These are phyloP conservation scores for Firmiana major DNA, from an alignment of 345 rosid species.

Conservation along the genomic window DNA sequence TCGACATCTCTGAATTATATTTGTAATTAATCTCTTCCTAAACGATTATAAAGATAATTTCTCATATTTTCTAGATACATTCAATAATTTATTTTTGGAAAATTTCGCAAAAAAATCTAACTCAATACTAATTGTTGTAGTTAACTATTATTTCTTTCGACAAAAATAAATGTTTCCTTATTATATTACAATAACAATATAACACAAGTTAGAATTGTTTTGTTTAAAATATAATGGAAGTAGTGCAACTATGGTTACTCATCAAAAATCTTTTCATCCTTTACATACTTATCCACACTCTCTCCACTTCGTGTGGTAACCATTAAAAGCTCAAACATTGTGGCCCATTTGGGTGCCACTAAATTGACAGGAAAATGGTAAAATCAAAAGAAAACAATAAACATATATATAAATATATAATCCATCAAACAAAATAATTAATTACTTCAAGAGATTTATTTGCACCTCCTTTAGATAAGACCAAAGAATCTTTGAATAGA, in stretches of 20 bases:
- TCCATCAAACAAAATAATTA: neutral
- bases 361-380: neutral
- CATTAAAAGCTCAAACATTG: neutral
- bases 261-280: neutral
- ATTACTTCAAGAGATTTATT: neutral
- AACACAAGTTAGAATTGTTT: neutral
- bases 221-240: neutral
- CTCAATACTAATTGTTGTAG: no score
- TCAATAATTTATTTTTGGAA: no score
- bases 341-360: conserved; percentile 1
- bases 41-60: no score
- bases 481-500: neutral
- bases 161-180: no score
- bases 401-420: no score
- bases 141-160: no score
- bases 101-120: no score
- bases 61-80: no score
- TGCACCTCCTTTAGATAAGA: neutral
- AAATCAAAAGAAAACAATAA: neutral
- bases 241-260: neutral
- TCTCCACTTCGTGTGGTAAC: conserved; percentile 8
- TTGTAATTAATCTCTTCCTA: no score
- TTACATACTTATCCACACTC: conserved; percentile 11
- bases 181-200: neutral
- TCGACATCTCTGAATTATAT: no score